Evolutionary conservation across 2,329 filamentous ascomycete species (phyloP), one percentile per base, ranked within the genome.

Genomic region (Apiospora kogelbergensis): DNA sequence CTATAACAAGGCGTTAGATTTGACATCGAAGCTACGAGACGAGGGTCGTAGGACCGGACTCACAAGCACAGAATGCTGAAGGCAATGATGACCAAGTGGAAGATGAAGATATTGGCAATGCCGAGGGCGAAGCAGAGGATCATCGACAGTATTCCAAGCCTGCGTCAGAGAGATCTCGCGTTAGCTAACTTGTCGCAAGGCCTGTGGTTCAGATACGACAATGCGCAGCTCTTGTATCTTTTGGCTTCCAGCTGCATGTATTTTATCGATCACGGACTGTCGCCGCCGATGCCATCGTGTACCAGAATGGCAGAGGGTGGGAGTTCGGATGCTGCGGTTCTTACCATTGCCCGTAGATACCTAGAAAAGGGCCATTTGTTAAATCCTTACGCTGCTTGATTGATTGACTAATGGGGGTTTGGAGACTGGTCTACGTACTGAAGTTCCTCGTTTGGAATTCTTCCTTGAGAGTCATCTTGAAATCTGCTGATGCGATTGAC

Each of bases 301-400:
- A 65, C 6, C 41, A 33, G 17, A 7, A 3, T 37, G 9, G 41
- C 33, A 63, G 40, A 65, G 44, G 45, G 53, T 3, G n/a, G 45
- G 41, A 40, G 60, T 40, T n/a, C 30, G 68, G 42, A 66, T 63
- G 65, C 68, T 68, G 66, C 64, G 40, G 68, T 70, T 78, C 88
- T 86, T 85, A 92, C 90, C 90, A 92, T 90, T 92, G 90, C 80
- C 88, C 90, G 77, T 92, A 92, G 81, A 92, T 92, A 81, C 90
- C 90, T 92, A 74, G 69, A 69, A 30, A 41, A 69, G 70, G 65
- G 63, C 57, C 67, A 42, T n/a, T n/a, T 45, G 76, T 84, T 76
- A 85, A 81, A 74, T 64, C 66, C 72, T 68, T 65, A 72, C 67
- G 70, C 72, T 70, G 66, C 70, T 71, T 67, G 65, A 70, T 71